A percentile compares a stretch with the other conserved stretches of the same genome.
phyloP scores from a whole-genome alignment of 768 basidiomycete genomes.

The Leccinum arenicola region DNA sequence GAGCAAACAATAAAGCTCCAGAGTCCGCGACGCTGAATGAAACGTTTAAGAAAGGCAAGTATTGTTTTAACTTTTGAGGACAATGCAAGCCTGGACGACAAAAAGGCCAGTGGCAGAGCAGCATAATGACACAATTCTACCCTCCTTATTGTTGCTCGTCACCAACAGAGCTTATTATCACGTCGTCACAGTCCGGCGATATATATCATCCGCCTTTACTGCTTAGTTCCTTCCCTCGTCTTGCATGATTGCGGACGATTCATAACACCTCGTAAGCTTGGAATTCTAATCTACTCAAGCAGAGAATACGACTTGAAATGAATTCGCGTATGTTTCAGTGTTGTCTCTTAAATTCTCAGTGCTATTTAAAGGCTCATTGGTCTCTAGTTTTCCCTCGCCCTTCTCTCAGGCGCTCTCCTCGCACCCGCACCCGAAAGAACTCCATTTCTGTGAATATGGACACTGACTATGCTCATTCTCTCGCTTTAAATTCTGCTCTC shows the following conservation, averaged over 20 bases:
- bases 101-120: constrained; percentile 13
- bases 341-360: neutral
- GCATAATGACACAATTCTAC: constrained; percentile 9
- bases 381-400: constrained; percentile 22
- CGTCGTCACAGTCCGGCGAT: constrained; percentile 2
- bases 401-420: constrained; percentile 28
- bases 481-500: constrained; percentile 2
- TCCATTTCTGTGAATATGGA: constrained; percentile 9
- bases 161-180: constrained; percentile 10
- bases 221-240: neutral
- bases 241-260: neutral
- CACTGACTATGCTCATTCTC: constrained; percentile 3
- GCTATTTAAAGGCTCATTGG: neutral
- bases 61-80: constrained; percentile 23
- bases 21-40: constrained; percentile 22
- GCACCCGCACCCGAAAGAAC: constrained; percentile 22
- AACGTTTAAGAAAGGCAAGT: constrained; percentile 12
- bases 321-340: constrained; percentile 16
- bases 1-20: constrained; percentile 10
- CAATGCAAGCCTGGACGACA: constrained; percentile 24
- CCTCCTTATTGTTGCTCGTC: constrained; percentile 16
- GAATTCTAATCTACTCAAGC: neutral
- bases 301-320: constrained; percentile 21
- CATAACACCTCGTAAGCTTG: neutral
- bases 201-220: constrained; percentile 16